Percentiles rank a stretch among this genome's conserved stretches.
Evolutionary conservation across 352 stramenopile species (phyloP).

Genomic region (Pythium diclinum): DNA sequence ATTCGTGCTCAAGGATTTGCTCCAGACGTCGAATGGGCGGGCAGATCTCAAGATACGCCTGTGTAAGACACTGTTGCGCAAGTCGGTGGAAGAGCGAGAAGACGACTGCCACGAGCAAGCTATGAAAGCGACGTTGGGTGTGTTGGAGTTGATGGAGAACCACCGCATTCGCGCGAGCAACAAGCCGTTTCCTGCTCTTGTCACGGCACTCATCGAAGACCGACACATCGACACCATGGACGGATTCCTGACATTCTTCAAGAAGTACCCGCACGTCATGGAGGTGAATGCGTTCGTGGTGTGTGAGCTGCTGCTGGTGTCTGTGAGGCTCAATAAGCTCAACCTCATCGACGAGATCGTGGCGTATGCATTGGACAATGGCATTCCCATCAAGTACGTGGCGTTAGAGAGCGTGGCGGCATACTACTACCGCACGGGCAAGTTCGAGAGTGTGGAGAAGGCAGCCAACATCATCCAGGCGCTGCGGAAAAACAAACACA

Average conservation of each 20-base stretch:
- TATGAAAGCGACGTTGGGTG: constrained; percentile 35
- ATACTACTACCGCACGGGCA: constrained; percentile 65
- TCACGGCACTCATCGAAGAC: constrained; percentile 39
- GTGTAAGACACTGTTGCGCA: constrained; percentile 61
- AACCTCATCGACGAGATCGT: constrained; percentile 62
- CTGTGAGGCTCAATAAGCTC: constrained; percentile 43
- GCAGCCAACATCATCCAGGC: constrained; percentile 62
- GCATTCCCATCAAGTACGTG: constrained; percentile 74
- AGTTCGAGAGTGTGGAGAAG: constrained; percentile 55
- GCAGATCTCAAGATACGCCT: constrained; percentile 48
- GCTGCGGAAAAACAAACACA: constrained; percentile 70
- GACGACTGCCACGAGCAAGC: constrained; percentile 32
- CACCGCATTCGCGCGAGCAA: constrained; percentile 50
- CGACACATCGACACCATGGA: constrained; percentile 30
- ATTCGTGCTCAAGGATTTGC: constrained; percentile 47
- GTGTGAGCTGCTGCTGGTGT: constrained; percentile 61
- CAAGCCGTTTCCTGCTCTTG: constrained; percentile 43
- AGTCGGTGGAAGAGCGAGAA: constrained; percentile 41
- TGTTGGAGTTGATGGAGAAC: constrained; percentile 59
- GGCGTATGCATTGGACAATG: constrained; percentile 53
- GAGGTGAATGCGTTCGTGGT: constrained; percentile 63
- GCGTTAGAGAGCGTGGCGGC: constrained; percentile 68
- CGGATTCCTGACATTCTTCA: constrained; percentile 51
- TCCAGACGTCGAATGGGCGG: constrained; percentile 36
- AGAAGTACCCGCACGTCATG: constrained; percentile 42